These are phyloP conservation scores for Fusarium sp. DNA, from an alignment of 2,329 filamentous ascomycete genomes.

Conservation along the genomic window DNA sequence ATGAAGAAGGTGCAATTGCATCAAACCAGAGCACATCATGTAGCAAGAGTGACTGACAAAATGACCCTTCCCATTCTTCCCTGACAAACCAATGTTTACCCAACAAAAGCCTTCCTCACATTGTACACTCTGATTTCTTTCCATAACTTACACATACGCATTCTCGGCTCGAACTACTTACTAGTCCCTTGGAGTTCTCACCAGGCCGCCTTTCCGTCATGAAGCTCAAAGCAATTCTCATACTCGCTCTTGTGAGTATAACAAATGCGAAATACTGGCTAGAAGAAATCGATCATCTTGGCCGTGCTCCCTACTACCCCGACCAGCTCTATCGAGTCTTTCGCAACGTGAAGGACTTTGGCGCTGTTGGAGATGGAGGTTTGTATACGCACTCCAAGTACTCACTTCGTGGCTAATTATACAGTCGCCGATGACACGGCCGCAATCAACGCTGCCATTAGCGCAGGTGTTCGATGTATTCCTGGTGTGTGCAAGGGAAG, in stretches of 20 bases:
- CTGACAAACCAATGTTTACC: background rate
- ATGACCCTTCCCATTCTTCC: slow-evolving; percentile 15
- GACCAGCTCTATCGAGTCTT: slow-evolving; percentile 50
- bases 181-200: background rate
- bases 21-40: background rate
- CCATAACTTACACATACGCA: background rate
- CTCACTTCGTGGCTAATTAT: slow-evolving; percentile 4
- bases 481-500: slow-evolving; percentile 49
- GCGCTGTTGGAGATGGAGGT: slow-evolving; percentile 52
- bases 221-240: slow-evolving; percentile 34
- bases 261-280: slow-evolving; percentile 47
- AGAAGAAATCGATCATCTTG: slow-evolving; percentile 49
- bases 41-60: slow-evolving; percentile 5
- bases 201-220: slow-evolving; percentile 16
- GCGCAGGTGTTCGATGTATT: slow-evolving; percentile 44
- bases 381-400: background rate
- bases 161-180: background rate
- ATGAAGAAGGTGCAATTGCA: slow-evolving; percentile 14
- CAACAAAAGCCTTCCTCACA: background rate
- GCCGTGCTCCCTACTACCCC: slow-evolving; percentile 50
- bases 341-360: slow-evolving; percentile 53
- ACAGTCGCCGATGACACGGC: slow-evolving; percentile 48
- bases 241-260: slow-evolving; percentile 25
- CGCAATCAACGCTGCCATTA: slow-evolving; percentile 51
- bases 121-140: background rate